phyloP scores from a whole-genome alignment of 1,284 basidiomycete genomes.

The Trichosporon asahii region DNA sequence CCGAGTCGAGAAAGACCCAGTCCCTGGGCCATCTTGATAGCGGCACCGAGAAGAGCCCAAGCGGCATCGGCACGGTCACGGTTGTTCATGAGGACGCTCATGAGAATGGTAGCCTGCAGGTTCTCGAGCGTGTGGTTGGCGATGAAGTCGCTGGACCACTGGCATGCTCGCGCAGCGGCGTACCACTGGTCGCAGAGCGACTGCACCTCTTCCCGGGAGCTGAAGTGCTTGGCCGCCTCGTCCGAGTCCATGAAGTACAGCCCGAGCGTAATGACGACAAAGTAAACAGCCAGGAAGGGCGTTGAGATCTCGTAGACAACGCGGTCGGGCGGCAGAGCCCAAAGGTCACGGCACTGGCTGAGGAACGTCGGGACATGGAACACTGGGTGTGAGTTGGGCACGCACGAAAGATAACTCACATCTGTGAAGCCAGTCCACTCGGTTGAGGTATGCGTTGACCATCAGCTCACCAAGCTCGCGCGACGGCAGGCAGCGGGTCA shows the following conservation, averaged over 20 bases:
- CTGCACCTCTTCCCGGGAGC: slow-evolving; percentile 37
- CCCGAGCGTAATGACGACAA: slow-evolving; percentile 50
- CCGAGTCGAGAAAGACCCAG: slow-evolving; percentile 52
- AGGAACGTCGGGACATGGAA: slow-evolving; percentile 49
- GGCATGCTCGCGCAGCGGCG: slow-evolving; percentile 36
- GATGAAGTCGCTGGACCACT: slow-evolving; percentile 52
- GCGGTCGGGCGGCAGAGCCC: slow-evolving; percentile 44
- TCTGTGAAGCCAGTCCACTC: slow-evolving; percentile 53
- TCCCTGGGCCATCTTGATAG: slow-evolving; percentile 54
- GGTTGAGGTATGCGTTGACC: slow-evolving; percentile 46
- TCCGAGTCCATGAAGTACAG: slow-evolving; percentile 50
- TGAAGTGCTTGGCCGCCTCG: slow-evolving; percentile 46
- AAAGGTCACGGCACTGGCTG: slow-evolving; percentile 49
- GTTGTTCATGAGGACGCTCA: slow-evolving; percentile 52
- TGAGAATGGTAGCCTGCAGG: slow-evolving; percentile 47
- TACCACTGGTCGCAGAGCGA: slow-evolving; percentile 48
- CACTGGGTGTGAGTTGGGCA: slow-evolving; percentile 26
- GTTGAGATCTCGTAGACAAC: slow-evolving; percentile 48
- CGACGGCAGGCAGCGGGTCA: slow-evolving; percentile 47
- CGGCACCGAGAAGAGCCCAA: slow-evolving; percentile 51
- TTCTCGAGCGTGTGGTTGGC: slow-evolving; percentile 49
- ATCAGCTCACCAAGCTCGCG: slow-evolving; percentile 46
- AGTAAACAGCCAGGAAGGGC: slow-evolving; percentile 49
- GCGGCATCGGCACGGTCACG: slow-evolving; percentile 52
- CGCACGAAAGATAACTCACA: too few species aligned